A percentile compares a stretch with the other conserved stretches of the same genome.
Evolutionary conservation across 2,329 filamentous ascomycete species (phyloP).

Genomic region (Claviceps cyperi): DNA sequence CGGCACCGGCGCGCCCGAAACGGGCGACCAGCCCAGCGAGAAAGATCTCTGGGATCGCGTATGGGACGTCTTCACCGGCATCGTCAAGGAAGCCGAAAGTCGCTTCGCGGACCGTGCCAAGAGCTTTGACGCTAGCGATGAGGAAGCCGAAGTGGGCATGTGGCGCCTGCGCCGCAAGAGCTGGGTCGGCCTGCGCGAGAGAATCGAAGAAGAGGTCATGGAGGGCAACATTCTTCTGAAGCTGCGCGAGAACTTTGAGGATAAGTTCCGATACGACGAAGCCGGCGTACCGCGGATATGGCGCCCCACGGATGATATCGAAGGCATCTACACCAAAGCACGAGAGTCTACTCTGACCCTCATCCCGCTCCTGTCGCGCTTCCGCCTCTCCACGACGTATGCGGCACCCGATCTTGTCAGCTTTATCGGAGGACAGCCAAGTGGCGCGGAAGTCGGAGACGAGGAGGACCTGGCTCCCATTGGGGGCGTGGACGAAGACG

Average conservation of each 20-base stretch:
- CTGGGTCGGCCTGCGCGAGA: conserved; percentile 78
- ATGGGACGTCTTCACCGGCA: conserved; percentile 71
- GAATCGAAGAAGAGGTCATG: conserved; percentile 95
- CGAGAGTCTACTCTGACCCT: conserved; percentile 83
- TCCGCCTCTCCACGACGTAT: conserved; percentile 62
- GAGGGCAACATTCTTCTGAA: conserved; percentile 93
- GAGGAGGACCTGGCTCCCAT: conserved; percentile 84
- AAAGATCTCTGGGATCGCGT: conserved; percentile 92
- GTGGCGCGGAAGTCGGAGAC: conserved; percentile 61
- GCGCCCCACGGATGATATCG: conserved; percentile 93
- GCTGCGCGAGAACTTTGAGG: conserved; percentile 94
- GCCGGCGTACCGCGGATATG: conserved; percentile 89
- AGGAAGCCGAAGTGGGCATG: conserved; percentile 81
- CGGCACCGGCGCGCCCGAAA: conserved; percentile 66
- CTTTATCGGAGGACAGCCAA: conserved; percentile 70
- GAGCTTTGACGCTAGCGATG: conserved; percentile 83
- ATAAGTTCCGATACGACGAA: conserved; percentile 97
- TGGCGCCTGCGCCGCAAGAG: conserved; percentile 90
- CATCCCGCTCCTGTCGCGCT: conserved; percentile 76
- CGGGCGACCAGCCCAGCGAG: conserved; percentile 62
- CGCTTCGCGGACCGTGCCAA: conserved; percentile 79
- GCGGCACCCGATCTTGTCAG: conserved; percentile 66
- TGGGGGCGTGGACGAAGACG: conserved; percentile 86
- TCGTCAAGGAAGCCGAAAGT: conserved; percentile 71
- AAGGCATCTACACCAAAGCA: conserved; percentile 83